Evolutionary conservation across 2,329 filamentous ascomycete species (phyloP).

Genomic region (Cryphonectria japonica): DNA sequence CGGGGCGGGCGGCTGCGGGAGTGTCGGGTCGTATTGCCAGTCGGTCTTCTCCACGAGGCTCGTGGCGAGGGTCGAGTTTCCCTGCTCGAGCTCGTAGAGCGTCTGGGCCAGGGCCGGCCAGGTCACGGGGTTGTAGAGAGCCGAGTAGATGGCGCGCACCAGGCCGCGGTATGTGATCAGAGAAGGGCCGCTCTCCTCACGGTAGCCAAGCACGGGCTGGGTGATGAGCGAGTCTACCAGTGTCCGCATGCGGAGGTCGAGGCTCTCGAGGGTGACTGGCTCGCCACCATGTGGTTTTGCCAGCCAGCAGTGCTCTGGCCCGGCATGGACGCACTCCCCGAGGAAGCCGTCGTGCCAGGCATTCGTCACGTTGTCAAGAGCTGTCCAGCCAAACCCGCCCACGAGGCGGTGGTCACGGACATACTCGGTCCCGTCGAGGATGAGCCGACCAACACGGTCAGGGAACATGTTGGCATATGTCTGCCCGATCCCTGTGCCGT

Average conservation of each 20-base stretch:
- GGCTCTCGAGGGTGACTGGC: slow-evolving; percentile 40
- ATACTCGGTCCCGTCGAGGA: slow-evolving; percentile 55
- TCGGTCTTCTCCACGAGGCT: slow-evolving; percentile 41
- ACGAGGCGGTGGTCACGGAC: slow-evolving; percentile 49
- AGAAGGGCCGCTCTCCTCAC: slow-evolving; percentile 44
- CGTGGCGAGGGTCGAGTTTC: slow-evolving; percentile 49
- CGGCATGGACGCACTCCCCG: slow-evolving; percentile 53
- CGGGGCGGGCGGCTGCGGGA: slow-evolving; percentile 36
- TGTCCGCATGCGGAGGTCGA: slow-evolving; percentile 45
- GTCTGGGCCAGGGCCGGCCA: slow-evolving; percentile 49
- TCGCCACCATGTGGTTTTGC: slow-evolving; percentile 39
- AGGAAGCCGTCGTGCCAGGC: slow-evolving; percentile 55
- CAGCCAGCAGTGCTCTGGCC: slow-evolving; percentile 49
- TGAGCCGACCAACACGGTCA: slow-evolving; percentile 49
- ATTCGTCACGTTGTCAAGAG: slow-evolving; percentile 53
- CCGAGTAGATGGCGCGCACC: slow-evolving; percentile 43
- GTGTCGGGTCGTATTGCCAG: slow-evolving; percentile 49
- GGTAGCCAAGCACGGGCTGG: slow-evolving; percentile 46
- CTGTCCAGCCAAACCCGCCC: slow-evolving; percentile 51
- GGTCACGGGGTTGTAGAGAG: slow-evolving; percentile 47
- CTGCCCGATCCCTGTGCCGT: slow-evolving; percentile 57
- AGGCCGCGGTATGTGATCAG: slow-evolving; percentile 51
- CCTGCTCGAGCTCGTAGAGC: slow-evolving; percentile 48
- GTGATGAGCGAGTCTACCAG: slow-evolving; percentile 44
- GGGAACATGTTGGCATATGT: slow-evolving; percentile 57